These are phyloP conservation scores for Xylogone sp. DNA, from an alignment of 2,329 filamentous ascomycete genomes.

Conservation along the genomic window DNA sequence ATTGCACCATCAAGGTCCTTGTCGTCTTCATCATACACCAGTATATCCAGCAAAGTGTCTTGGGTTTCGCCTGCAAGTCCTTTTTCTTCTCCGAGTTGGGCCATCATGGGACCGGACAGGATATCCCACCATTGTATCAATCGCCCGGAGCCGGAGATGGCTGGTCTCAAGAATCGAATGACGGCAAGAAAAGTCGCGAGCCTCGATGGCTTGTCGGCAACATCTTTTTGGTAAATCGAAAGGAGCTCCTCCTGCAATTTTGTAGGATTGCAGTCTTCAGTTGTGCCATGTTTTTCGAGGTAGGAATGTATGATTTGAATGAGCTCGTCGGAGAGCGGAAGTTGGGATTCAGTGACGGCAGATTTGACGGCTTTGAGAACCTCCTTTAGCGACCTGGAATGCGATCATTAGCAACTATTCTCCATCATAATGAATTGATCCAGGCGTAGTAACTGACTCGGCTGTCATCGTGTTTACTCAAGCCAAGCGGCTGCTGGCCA, in stretches of 20 bases:
- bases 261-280: constrained; percentile 66
- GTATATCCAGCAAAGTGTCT: constrained; percentile 59
- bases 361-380: constrained; percentile 53
- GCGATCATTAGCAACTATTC: not conserved
- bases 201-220: constrained; percentile 52
- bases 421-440: not conserved
- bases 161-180: constrained; percentile 59
- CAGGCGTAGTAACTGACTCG: not conserved
- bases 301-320: constrained; percentile 60
- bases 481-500: not conserved
- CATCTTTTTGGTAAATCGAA: constrained; percentile 60
- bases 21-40: constrained; percentile 59
- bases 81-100: constrained; percentile 58
- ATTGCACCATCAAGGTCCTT: constrained; percentile 43
- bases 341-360: constrained; percentile 38
- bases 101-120: constrained; percentile 52
- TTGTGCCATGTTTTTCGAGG: constrained; percentile 61
- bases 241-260: constrained; percentile 71
- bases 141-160: constrained; percentile 58
- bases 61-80: constrained; percentile 60
- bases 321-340: constrained; percentile 66
- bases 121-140: constrained; percentile 70
- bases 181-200: constrained; percentile 67
- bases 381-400: constrained; percentile 44
- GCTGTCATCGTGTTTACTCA: not conserved